A percentile compares a stretch with the other conserved stretches of the same genome.
Evolutionary conservation across 352 stramenopile genomes (phyloP).

Genomic region (Saprolegnia parasitica): DNA sequence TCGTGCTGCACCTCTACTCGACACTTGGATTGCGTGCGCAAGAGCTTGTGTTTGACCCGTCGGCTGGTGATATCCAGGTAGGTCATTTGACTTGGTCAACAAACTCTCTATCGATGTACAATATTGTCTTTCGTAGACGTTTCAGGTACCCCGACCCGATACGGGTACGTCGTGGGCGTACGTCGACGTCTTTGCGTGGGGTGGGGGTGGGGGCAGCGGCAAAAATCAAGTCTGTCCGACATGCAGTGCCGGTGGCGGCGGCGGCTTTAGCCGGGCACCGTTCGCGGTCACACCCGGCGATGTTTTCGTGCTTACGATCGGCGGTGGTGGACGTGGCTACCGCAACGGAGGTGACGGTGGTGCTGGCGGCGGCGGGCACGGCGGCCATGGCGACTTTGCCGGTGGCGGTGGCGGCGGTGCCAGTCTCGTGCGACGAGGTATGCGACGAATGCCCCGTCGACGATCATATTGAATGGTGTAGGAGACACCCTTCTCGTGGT

Average conservation of each 20-base stretch:
- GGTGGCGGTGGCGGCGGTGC: constrained; percentile 64
- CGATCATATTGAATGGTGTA: neutral
- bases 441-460: constrained; percentile 39
- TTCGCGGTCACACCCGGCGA: neutral
- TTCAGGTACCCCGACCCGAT: neutral
- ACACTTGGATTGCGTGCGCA: neutral
- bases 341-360: constrained; percentile 38
- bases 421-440: constrained; percentile 31
- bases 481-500: constrained; percentile 39
- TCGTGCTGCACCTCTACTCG: neutral
- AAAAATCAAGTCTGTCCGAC: neutral
- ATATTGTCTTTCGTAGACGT: neutral
- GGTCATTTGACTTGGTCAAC: neutral
- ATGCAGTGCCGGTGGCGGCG: neutral
- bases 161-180: neutral
- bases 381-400: constrained; percentile 45
- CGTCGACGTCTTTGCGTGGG: constrained; percentile 17
- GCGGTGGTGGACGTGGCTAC: constrained; percentile 11
- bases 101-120: neutral
- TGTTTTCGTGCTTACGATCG: constrained; percentile 14
- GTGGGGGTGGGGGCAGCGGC: constrained; percentile 10
- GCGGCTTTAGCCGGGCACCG: constrained; percentile 12
- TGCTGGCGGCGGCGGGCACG: constrained; percentile 62
- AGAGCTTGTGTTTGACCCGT: neutral
- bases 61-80: neutral